Percentiles rank a stretch among this genome's conserved stretches.
Evolutionary conservation across 75 land plant species (phyloP).

Genomic region (Azolla pinnata): DNA sequence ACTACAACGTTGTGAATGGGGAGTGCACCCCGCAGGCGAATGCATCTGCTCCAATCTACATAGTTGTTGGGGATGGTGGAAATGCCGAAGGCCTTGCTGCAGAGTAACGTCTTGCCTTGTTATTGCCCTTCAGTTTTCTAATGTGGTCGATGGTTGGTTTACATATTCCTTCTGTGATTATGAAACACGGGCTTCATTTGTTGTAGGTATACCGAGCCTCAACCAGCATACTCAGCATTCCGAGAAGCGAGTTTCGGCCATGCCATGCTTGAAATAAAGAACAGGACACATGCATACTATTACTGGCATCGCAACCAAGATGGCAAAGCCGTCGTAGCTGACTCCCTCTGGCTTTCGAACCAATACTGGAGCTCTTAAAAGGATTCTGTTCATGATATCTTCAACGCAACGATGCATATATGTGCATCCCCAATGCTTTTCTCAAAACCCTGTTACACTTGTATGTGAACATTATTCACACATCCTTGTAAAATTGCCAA

Average conservation of each 20-base stretch:
- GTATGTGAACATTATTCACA: no score
- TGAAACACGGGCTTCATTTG: no score
- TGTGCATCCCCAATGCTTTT: no score
- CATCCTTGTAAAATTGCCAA: no score
- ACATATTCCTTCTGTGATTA: neutral
- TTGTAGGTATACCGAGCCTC: constrained; percentile 49
- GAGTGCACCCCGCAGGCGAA: constrained; percentile 45
- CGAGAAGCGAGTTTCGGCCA: constrained; percentile 84
- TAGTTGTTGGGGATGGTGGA: constrained; percentile 94
- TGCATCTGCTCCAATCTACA: constrained; percentile 60
- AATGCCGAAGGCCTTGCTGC: constrained; percentile 77
- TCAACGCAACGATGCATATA: no score
- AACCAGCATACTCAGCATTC: constrained; percentile 76
- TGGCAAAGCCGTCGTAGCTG: constrained; percentile 44
- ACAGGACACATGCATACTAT: constrained; percentile 69
- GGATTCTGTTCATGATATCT: no score
- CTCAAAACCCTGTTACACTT: no score
- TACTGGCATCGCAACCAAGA: constrained; percentile 68
- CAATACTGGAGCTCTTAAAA: no score
- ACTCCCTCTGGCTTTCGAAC: constrained; percentile 41
- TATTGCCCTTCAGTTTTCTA: neutral
- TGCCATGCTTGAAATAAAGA: constrained; percentile 61
- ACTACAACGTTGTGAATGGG: constrained; percentile 52
- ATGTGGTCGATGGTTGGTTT: neutral
- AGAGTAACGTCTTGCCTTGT: constrained; percentile 31